Evolutionary conservation across 371 early-diverging fungal genomes (phyloP), one percentile per base, ranked within the genome.

Genomic region (Dinochytrium kinnereticum): DNA sequence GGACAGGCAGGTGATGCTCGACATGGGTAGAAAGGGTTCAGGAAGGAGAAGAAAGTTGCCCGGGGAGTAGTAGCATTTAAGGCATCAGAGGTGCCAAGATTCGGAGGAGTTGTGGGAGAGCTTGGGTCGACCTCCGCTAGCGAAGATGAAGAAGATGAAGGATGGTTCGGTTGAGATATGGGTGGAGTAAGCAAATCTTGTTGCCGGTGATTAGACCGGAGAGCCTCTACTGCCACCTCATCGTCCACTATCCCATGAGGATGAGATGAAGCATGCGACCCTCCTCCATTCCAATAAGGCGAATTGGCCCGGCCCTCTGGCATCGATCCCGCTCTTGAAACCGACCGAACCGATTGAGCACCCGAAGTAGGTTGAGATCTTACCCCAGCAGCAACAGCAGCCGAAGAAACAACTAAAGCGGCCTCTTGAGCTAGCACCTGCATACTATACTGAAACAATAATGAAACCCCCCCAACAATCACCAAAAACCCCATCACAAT

Each of bases 401-500:
- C 66, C 15, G 44, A 3, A 37, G 5, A 2, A 5, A 44, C 44
- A 37, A 66, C 37, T 5, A 5, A 21, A 3, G 19, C 40, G 3
- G 66, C 66, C 26, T 31, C 36, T 10, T 28, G 10, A 26, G 64
- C 64, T 3, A 61, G 64, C 15, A 80, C 28, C 57, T 78, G 73
- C 34, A 76, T 39, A 37, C 44, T 70, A 70, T 76, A 79, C 53
- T 81, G 76, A 69, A 81, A 84, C 61, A 84, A 68, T 40, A 84
- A 40, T 34, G 80, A 73, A 5, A 84, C 84, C 24, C 84, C 84
- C n/a, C 76, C 76, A 17, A 76, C 74, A 49, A 78, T 86, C 34
- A 80, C 79, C 19, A 80, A 38, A 64, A 84, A 86, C 19, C 84
- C 86, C 24, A 84, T 38, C 40, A 84, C 59, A 30, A 84, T 76